Evolutionary conservation across 331 rosid genomes (phyloP).

Genomic region (Acacia pycnantha): DNA sequence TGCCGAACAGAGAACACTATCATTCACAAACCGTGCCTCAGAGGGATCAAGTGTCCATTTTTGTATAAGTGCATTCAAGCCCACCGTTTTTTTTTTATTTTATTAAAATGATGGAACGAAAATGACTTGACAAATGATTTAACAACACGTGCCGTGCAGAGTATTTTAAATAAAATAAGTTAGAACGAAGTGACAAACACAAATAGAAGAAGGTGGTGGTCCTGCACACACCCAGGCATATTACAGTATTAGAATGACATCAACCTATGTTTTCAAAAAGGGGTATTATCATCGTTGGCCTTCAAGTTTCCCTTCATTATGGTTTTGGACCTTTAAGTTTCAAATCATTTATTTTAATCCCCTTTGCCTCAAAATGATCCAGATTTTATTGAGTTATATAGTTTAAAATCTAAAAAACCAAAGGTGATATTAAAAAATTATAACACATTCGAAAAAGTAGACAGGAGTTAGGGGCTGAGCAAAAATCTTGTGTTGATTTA

Average conservation of each 20-base stretch:
- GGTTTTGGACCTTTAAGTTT: too few relatives aligned
- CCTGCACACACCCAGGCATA: not conserved
- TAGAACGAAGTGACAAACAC: not conserved
- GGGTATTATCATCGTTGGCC: not conserved
- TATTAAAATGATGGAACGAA: not conserved
- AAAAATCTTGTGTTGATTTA: slow-evolving; percentile 13
- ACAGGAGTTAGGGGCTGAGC: not conserved
- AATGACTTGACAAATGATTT: slow-evolving; percentile 5
- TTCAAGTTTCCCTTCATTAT: too few relatives aligned
- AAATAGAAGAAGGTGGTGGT: slow-evolving; percentile 20
- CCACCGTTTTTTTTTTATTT: not conserved
- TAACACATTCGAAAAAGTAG: slow-evolving; percentile 10
- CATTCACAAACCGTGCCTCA: not conserved
- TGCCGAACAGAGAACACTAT: not conserved
- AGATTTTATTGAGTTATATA: too few relatives aligned
- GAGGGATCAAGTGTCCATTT: not conserved
- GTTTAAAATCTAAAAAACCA: too few relatives aligned
- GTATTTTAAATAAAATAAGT: not conserved
- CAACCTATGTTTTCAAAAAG: not conserved
- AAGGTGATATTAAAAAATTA: not conserved
- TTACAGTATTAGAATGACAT: slow-evolving; percentile 20
- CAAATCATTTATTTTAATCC: too few relatives aligned
- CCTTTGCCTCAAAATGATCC: too few relatives aligned
- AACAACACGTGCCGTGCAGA: slow-evolving; percentile 16
- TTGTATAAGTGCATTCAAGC: not conserved